Evolutionary conservation across 805 yeast species (phyloP), one percentile per base, ranked within the genome.

Genomic region (Metschnikowia lachancei): DNA sequence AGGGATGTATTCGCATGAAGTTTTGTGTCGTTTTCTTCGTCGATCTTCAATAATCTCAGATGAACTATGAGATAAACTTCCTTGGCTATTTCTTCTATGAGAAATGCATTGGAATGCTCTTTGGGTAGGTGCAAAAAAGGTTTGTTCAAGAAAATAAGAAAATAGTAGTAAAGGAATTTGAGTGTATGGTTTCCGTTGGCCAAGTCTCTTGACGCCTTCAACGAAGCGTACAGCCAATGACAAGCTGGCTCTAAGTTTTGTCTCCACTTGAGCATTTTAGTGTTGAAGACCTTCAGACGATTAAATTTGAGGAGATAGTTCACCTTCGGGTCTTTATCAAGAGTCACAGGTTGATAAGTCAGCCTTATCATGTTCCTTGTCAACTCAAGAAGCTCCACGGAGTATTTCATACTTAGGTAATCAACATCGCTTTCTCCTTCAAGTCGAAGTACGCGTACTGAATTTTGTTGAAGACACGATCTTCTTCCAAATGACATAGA

Each of bases 71-170:
- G 22, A 14, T 43, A 47, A 14, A 53, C 44, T 19, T 55, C 57
- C 28, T 46, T 46, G 4, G 58, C 43, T 37, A 53, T 53, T n/a
- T 55, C 57, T 36, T 55, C 58, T 16, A 55, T 51, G 36, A 53
- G 45, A 38, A 39, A 51, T 30, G 47, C 50, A 3, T 54, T 49
- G 19, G 53, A 47, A 26, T 55, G 55, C 39, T 55, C 47, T 35
- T 49, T 49, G 3, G 57, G 58, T 14, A 55, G 52, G 18, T 54
- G 58, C 38, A 53, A 41, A 43, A 55, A 55, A 2, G 58, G 58
- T 43, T 55, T 55, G 45, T 55, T 55, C 43, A 55, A 35, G 29
- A 49, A 55, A 17, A 55, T 31, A 22, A 55, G 41, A 10, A 53
- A 24, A 41, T 51, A 49, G 47, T 49, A 53, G 44, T 50, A 55